phyloP scores from a whole-genome alignment of 2,329 filamentous ascomycete genomes.

The Aspergillus calidoustus region DNA sequence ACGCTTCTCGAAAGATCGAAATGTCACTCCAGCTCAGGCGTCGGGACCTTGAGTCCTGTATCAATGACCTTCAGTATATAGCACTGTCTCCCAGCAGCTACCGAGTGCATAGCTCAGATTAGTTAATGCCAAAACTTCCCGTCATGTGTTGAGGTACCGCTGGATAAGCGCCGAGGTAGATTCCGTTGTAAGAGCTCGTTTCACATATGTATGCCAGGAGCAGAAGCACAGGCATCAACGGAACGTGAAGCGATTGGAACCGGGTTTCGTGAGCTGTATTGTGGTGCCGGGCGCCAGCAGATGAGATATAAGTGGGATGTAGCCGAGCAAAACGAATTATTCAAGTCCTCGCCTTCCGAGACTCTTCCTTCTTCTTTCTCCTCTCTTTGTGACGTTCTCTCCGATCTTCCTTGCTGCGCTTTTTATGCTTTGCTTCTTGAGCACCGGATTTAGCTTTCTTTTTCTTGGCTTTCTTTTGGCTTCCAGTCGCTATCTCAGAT shows the following conservation, averaged over 20 bases:
- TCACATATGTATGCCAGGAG: background rate
- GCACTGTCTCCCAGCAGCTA: background rate
- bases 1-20: background rate
- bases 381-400: conserved; percentile 44
- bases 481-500: conserved; percentile 10
- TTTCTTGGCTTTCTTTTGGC: conserved; percentile 22
- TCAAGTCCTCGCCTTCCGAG: conserved; percentile 35
- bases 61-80: background rate
- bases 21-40: background rate
- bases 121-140: background rate
- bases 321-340: background rate
- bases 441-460: conserved; percentile 33
- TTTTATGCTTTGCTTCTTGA: conserved; percentile 29
- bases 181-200: background rate
- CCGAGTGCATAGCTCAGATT: background rate
- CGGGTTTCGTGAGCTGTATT: background rate
- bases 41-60: no score
- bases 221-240: background rate
- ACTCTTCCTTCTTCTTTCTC: conserved; percentile 20
- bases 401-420: conserved; percentile 33
- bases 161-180: background rate
- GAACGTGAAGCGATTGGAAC: background rate
- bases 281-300: background rate
- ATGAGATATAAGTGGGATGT: background rate
- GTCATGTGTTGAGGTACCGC: background rate